Evolutionary conservation across 2,329 filamentous ascomycete genomes (phyloP), one percentile per base, ranked within the genome.

Genomic region (Exophiala spinifera): DNA sequence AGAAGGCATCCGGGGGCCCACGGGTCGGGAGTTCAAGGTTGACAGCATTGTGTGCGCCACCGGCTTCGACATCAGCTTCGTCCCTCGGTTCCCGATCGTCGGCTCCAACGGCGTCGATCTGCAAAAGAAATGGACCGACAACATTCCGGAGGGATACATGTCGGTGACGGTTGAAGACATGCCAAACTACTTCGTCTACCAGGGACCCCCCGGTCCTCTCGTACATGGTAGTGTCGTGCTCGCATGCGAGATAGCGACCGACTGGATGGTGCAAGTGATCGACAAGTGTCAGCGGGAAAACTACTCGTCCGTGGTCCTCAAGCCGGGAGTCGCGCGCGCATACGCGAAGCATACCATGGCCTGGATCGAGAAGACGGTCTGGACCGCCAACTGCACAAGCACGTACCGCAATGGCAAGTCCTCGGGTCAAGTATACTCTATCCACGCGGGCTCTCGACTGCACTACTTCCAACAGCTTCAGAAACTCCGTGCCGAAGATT

Each of bases 241-340:
- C 2, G 57, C 61, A 1, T 56, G 60, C 0, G 61, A 66, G 28
- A 57, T 51, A 4, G 23, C 59, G 7, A 59, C 54, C 6, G 53
- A 42, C 17, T 61, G 65, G 33, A 56, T 57, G 6, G 6, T 31
- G 6, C 6, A 31, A 11, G 28, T 31, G 28, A 31, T 31, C 28
- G 10, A 31, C 6, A 7, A 11, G 6, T 10, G 6, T 31, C 37
- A 19, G 40, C 20, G 21, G 56, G 79, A 79, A 66, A 62, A 78
- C 52, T 75, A 76, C 59, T 73, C 69, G 7, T 67, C 70, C 36
- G 62, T 71, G 39, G 70, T 72, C 40, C 70, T 76, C 4, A 74
- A 70, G 57, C 56, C 66, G 1, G 69, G 37, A 20, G 33, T 37
- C 10, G 47, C 47, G 10, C 11, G 45, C 15, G 49, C 46, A n/a